Percentiles rank a stretch among this genome's conserved stretches.
Evolutionary conservation across 495 filamentous ascomycete genomes (phyloP).

Genomic region (Penicillium parvum): DNA sequence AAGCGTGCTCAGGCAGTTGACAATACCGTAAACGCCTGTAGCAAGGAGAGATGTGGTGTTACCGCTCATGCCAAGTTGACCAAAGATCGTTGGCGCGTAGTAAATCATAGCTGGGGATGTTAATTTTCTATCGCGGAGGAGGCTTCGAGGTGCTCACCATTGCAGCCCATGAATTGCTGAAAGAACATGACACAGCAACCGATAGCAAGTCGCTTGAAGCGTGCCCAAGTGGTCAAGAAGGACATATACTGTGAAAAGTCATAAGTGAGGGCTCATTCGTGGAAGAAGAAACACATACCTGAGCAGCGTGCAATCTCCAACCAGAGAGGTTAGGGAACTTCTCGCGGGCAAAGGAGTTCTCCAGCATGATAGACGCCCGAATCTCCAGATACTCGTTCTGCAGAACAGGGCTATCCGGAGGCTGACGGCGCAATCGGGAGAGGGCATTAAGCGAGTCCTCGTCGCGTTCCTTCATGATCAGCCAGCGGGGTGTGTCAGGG

Average conservation of each 20-base stretch:
- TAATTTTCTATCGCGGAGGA: not conserved
- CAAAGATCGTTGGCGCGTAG: conserved; percentile 74
- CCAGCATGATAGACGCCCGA: conserved; percentile 71
- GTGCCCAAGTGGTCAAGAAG: conserved; percentile 64
- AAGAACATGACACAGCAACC: conserved; percentile 77
- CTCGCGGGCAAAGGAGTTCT: conserved; percentile 68
- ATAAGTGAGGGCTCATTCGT: not conserved
- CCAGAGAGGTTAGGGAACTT: conserved; percentile 65
- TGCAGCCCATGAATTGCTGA: conserved; percentile 69
- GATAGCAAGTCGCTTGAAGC: conserved; percentile 71
- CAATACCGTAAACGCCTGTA: conserved; percentile 76
- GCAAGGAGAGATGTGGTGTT: conserved; percentile 68
- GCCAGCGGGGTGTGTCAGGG: conserved; percentile 79
- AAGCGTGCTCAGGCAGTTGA: conserved; percentile 71
- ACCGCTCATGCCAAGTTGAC: conserved; percentile 56
- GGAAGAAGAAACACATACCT: conserved; percentile 12
- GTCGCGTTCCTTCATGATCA: conserved; percentile 69
- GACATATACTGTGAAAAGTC: conserved; percentile 49
- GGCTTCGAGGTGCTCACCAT: conserved; percentile 16
- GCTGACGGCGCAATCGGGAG: conserved; percentile 55
- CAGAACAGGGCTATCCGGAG: conserved; percentile 53
- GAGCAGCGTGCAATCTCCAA: conserved; percentile 42
- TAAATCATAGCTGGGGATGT: conserved; percentile 63
- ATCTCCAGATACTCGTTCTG: conserved; percentile 79
- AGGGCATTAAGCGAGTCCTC: conserved; percentile 66